phyloP scores from a whole-genome alignment of 495 filamentous ascomycete species.

The Lophium mytilinum region DNA sequence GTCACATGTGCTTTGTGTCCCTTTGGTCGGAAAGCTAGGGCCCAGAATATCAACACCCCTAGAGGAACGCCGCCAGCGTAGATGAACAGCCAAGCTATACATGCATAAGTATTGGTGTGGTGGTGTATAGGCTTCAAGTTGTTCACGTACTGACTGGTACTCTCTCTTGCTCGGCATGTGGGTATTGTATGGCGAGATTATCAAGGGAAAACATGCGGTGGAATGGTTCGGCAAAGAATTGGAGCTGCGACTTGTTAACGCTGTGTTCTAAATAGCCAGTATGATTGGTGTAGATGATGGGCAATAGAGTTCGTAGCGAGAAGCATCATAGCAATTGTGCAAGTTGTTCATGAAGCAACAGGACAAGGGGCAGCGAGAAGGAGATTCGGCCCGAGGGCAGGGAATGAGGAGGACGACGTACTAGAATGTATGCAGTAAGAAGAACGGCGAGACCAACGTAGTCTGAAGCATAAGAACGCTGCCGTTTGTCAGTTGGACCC shows the following conservation, averaged over 20 bases:
- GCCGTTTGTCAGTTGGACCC: background rate
- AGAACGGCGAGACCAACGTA: conserved; percentile 72
- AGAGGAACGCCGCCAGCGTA: conserved; percentile 69
- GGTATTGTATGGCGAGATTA: conserved; percentile 75
- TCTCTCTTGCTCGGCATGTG: conserved; percentile 75
- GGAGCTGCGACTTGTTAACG: conserved; percentile 42
- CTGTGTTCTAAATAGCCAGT: conserved; percentile 11
- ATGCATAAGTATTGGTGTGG: background rate
- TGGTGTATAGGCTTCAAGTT: background rate
- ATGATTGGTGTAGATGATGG: background rate
- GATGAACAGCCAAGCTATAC: conserved; percentile 58
- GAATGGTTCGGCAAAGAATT: conserved; percentile 72
- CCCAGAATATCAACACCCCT: conserved; percentile 55
- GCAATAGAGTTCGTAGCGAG: no score
- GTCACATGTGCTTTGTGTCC: conserved; percentile 81
- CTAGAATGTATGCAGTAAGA: conserved; percentile 55
- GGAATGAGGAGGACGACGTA: conserved; percentile 31
- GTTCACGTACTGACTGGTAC: conserved; percentile 62
- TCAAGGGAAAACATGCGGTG: conserved; percentile 79
- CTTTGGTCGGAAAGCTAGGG: conserved; percentile 49
- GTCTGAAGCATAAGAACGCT: conserved; percentile 80
- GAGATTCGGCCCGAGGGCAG: no score
- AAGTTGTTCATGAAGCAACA: no score
- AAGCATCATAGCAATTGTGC: no score
- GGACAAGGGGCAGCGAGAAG: no score